Conservation (phyloP, 2,329 filamentous ascomycete genomes). For the Ophiognomonia clavigignenti-juglandacearum region DNA sequence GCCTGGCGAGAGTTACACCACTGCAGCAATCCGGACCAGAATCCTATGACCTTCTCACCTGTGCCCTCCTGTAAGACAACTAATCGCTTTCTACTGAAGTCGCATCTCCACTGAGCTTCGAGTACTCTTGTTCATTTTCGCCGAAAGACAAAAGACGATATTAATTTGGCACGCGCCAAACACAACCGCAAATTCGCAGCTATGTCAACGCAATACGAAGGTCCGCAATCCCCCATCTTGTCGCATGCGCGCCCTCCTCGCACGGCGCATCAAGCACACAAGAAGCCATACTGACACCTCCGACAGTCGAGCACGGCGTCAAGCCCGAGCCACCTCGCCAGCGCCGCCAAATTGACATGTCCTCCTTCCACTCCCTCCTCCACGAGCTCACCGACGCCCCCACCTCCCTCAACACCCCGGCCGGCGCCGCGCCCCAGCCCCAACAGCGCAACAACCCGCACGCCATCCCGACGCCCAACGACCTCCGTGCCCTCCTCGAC, state of each 20-base stretch:
- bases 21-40: neutral
- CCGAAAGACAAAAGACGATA: neutral
- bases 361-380: constrained; percentile 55
- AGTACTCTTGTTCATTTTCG: neutral
- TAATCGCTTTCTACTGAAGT: too few relatives aligned
- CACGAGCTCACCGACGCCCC: constrained; percentile 38
- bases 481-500: constrained; percentile 51
- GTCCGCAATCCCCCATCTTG: constrained; percentile 25
- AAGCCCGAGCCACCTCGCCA: constrained; percentile 35
- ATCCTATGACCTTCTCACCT: neutral
- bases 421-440: constrained; percentile 28
- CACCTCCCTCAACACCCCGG: constrained; percentile 27
- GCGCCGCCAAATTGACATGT: constrained; percentile 58
- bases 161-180: constrained; percentile 2
- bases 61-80: too few relatives aligned
- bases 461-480: constrained; percentile 55
- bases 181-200: neutral
- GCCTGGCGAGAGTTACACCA: neutral
- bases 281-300: constrained; percentile 1
- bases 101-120: too few relatives aligned
- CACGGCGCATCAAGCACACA: neutral
- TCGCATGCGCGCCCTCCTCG: neutral
- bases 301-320: constrained; percentile 60
- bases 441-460: constrained; percentile 46
- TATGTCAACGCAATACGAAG: constrained; percentile 57